Percentiles rank a stretch among this genome's conserved stretches.
These are phyloP conservation scores for Colletotrichum filicis DNA, from an alignment of 2,329 filamentous ascomycete genomes.

Conservation along the genomic window DNA sequence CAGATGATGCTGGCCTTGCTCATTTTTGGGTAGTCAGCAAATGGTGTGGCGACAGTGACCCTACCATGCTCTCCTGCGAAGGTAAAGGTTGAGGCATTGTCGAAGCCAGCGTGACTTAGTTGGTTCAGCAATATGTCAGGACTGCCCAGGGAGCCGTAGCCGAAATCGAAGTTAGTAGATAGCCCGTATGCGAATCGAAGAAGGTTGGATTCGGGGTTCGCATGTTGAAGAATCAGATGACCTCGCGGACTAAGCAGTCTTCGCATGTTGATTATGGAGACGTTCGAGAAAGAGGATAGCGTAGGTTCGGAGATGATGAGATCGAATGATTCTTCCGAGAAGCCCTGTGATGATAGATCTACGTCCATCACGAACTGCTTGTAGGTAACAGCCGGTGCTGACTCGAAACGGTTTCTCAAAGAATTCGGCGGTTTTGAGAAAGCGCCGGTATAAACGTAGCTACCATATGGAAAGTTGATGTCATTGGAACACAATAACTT, in stretches of 20 bases:
- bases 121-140: neutral
- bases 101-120: conserved; percentile 7
- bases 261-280: conserved; percentile 4
- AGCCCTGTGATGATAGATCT: conserved; percentile 38
- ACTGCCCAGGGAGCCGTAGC: neutral
- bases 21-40: neutral
- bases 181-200: conserved; percentile 1
- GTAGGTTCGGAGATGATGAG: neutral
- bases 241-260: conserved; percentile 19
- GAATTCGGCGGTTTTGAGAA: conserved; percentile 34
- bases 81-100: neutral
- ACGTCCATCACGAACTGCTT: conserved; percentile 42
- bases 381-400: neutral
- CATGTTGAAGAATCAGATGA: neutral
- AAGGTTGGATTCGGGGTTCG: conserved; percentile 11
- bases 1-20: conserved; percentile 13
- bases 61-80: conserved; percentile 8
- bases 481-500: neutral
- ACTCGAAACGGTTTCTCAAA: neutral
- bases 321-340: conserved; percentile 44
- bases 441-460: conserved; percentile 44
- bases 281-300: neutral
- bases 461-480: neutral
- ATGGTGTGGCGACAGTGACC: neutral
- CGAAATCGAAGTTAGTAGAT: neutral